Evolutionary conservation across 177 flowering plant genomes (phyloP).

Genomic region (Vitis hybrid): DNA sequence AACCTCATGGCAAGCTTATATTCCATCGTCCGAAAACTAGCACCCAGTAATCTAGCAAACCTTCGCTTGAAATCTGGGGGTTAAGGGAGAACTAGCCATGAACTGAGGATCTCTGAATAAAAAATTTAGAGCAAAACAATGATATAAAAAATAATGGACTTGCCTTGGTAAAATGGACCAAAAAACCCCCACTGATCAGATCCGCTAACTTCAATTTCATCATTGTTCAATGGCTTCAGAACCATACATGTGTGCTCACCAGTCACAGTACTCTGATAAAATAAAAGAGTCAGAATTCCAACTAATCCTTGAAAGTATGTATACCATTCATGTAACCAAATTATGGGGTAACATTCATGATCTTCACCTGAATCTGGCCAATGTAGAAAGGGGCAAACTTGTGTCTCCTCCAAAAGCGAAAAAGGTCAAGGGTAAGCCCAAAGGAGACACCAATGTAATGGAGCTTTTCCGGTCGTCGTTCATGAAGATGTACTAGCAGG

Average conservation of each 20-base stretch:
- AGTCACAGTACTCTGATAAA: conserved; percentile 72
- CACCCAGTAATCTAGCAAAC: conserved; percentile 47
- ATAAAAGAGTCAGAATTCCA: conserved; percentile 10
- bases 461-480: conserved; percentile 84
- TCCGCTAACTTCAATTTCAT: conserved; percentile 63
- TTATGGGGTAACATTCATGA: conserved; percentile 10
- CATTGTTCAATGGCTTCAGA: conserved; percentile 73
- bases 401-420: conserved; percentile 88
- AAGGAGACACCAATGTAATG: conserved; percentile 96
- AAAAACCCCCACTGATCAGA: conserved; percentile 69
- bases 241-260: conserved; percentile 98
- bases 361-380: conserved; percentile 70
- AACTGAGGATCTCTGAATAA: not conserved
- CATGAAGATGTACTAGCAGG: conserved; percentile 80
- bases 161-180: conserved; percentile 79
- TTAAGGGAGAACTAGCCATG: conserved; percentile 4
- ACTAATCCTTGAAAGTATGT: conserved; percentile 3
- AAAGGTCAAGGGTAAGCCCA: conserved; percentile 87
- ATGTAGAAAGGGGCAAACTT: conserved; percentile 92
- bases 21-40: conserved; percentile 62
- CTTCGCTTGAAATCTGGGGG: conserved; percentile 67
- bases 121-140: not conserved
- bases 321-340: not conserved
- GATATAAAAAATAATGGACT: conserved; percentile 8
- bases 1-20: conserved; percentile 93